Evolutionary conservation across 805 yeast genomes (phyloP).

Genomic region (Wickerhamomyces queroliae): DNA sequence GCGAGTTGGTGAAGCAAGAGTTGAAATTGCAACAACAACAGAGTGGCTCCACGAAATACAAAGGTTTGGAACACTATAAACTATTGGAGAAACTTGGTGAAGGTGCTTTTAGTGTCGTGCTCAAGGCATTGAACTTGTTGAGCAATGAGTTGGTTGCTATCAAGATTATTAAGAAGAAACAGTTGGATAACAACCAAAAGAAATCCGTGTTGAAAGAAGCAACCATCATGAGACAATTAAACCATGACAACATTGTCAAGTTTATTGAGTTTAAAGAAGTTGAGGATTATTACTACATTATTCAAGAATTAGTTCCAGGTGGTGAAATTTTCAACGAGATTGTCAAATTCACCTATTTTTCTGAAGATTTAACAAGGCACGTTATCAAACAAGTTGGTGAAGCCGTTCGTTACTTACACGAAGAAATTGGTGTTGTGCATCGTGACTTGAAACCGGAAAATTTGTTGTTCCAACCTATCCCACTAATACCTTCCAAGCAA

Average conservation of each 20-base stretch:
- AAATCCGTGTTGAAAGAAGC: constrained; percentile 37
- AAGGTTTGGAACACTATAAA: constrained; percentile 25
- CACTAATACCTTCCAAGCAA: constrained; percentile 10
- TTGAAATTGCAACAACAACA: constrained; percentile 9
- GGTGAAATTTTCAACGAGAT: constrained; percentile 78
- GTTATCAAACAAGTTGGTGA: constrained; percentile 65
- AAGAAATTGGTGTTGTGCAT: constrained; percentile 88
- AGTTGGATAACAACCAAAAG: constrained; percentile 27
- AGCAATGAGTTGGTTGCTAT: constrained; percentile 54
- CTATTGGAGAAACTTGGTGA: constrained; percentile 51
- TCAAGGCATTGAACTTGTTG: constrained; percentile 51
- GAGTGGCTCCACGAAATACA: constrained; percentile 10
- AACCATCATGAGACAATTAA: constrained; percentile 38
- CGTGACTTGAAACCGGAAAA: constrained; percentile 96
- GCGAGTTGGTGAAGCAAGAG: constrained; percentile 21
- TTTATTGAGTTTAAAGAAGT: constrained; percentile 54
- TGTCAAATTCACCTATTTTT: constrained; percentile 54
- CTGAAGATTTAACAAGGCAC: constrained; percentile 52
- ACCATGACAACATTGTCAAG: constrained; percentile 56
- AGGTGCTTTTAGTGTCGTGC: constrained; percentile 90
- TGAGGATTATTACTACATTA: constrained; percentile 55
- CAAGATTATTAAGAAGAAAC: constrained; percentile 61
- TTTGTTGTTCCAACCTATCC: constrained; percentile 56
- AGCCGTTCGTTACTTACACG: constrained; percentile 90
- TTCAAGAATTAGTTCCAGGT: constrained; percentile 62